A percentile compares a stretch with the other conserved stretches of the same genome.
phyloP scores from a whole-genome alignment of 1,139 yeast genomes.

The Debaryomyces robertsiae region DNA sequence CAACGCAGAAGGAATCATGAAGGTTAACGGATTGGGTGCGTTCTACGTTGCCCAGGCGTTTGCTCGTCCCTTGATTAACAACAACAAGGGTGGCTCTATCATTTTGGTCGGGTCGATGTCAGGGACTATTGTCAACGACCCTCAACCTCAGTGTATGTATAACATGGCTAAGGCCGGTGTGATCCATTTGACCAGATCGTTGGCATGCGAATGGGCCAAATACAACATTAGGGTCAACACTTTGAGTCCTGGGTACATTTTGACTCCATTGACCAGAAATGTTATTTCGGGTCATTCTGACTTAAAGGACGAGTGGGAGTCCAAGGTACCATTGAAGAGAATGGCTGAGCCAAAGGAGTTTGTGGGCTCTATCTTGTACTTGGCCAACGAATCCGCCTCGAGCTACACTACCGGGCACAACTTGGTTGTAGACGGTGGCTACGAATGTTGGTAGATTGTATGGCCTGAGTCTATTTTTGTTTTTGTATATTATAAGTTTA shows the following conservation, averaged over 20 bases:
- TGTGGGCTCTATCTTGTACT: slow-evolving; percentile 49
- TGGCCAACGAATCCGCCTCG: slow-evolving; percentile 49
- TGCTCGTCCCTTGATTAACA: slow-evolving; percentile 66
- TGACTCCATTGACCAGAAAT: slow-evolving; percentile 51
- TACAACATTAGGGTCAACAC: slow-evolving; percentile 52
- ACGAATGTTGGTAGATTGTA: slow-evolving; percentile 37
- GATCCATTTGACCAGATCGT: slow-evolving; percentile 48
- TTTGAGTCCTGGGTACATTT: slow-evolving; percentile 50
- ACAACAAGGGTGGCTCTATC: slow-evolving; percentile 53
- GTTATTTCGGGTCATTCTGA: slow-evolving; percentile 48
- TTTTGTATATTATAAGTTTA: slow-evolving; percentile 9
- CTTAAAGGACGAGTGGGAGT: slow-evolving; percentile 52
- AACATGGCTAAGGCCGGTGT: slow-evolving; percentile 57
- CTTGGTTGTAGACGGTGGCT: slow-evolving; percentile 54
- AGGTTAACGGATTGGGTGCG: slow-evolving; percentile 77
- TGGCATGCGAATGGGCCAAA: slow-evolving; percentile 57
- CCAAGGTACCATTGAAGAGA: slow-evolving; percentile 51
- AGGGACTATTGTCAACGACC: slow-evolving; percentile 53
- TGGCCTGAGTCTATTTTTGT: neutral
- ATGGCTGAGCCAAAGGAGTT: slow-evolving; percentile 57
- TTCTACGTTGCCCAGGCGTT: slow-evolving; percentile 62
- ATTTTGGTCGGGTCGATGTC: slow-evolving; percentile 53
- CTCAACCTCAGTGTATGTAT: slow-evolving; percentile 54
- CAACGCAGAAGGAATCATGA: slow-evolving; percentile 68
- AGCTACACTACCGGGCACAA: slow-evolving; percentile 54